Conservation (phyloP, 2,329 filamentous ascomycete species). For the Xylaria sp. region DNA sequence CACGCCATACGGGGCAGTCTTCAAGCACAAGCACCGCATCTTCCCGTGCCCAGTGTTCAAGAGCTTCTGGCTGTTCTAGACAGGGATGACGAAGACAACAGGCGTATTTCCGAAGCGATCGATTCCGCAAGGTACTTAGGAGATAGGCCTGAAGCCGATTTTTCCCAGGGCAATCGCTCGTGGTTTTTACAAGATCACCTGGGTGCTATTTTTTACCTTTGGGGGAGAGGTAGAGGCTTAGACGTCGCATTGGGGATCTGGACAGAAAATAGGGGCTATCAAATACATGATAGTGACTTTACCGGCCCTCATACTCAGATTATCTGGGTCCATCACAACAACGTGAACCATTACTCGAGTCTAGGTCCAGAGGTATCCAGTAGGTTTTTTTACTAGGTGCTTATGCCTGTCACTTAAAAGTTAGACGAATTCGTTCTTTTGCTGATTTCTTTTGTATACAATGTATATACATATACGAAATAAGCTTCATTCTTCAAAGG, state of each 20-base stretch:
- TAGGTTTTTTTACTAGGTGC: too few species aligned
- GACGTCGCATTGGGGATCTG: neutral
- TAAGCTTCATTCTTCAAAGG: too few species aligned
- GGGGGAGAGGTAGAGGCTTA: neutral
- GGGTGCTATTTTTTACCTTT: neutral
- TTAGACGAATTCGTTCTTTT: too few species aligned
- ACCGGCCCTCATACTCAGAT: neutral
- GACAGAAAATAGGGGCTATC: neutral
- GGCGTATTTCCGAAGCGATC: neutral
- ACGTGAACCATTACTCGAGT: neutral
- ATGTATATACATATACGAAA: too few species aligned
- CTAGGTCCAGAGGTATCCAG: neutral
- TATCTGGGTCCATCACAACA: neutral
- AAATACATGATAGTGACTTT: neutral
- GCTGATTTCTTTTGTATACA: too few species aligned
- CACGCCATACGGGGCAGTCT: neutral
- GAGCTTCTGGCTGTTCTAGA: neutral
- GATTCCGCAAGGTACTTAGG: too few species aligned
- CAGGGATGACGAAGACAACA: neutral
- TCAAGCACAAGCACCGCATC: neutral
- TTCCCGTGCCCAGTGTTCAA: neutral
- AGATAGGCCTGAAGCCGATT: neutral
- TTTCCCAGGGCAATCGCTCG: neutral
- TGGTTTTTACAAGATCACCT: neutral
- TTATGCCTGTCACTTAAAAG: too few species aligned